Conservation (phyloP, 2,329 filamentous ascomycete genomes). For the Dothistroma pini region DNA sequence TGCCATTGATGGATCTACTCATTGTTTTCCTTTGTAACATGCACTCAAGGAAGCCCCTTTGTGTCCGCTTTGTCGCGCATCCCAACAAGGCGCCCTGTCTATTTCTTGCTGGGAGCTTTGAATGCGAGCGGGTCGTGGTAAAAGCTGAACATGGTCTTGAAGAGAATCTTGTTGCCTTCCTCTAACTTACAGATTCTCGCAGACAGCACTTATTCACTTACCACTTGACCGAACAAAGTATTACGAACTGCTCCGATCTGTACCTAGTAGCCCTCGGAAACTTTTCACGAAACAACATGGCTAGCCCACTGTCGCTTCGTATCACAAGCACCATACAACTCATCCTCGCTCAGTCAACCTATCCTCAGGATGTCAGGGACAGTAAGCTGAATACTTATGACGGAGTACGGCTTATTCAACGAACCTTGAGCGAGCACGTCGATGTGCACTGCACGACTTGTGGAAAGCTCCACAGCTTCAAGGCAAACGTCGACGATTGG, state of each 20-base stretch:
- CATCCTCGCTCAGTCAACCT: constrained; percentile 1
- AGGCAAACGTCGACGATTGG: background rate
- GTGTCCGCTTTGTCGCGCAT: too few species aligned
- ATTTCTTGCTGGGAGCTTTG: too few species aligned
- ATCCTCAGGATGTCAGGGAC: background rate
- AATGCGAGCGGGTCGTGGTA: too few species aligned
- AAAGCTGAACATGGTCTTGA: too few species aligned
- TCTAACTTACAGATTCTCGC: too few species aligned
- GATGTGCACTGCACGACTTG: constrained; percentile 1
- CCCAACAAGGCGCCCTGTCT: too few species aligned
- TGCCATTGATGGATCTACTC: too few species aligned
- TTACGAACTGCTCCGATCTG: background rate
- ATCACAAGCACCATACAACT: background rate
- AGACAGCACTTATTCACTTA: background rate
- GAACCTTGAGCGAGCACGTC: background rate
- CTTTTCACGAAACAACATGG: background rate
- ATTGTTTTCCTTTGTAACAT: too few species aligned
- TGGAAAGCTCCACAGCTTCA: background rate
- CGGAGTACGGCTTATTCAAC: background rate
- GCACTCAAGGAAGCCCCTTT: too few species aligned
- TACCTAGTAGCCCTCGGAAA: background rate
- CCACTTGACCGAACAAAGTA: background rate
- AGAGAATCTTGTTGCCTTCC: too few species aligned
- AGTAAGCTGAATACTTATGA: background rate
- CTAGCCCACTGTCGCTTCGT: background rate